These are phyloP conservation scores for Daldinia sp. DNA, from an alignment of 2,329 filamentous ascomycete species.

Conservation along the genomic window DNA sequence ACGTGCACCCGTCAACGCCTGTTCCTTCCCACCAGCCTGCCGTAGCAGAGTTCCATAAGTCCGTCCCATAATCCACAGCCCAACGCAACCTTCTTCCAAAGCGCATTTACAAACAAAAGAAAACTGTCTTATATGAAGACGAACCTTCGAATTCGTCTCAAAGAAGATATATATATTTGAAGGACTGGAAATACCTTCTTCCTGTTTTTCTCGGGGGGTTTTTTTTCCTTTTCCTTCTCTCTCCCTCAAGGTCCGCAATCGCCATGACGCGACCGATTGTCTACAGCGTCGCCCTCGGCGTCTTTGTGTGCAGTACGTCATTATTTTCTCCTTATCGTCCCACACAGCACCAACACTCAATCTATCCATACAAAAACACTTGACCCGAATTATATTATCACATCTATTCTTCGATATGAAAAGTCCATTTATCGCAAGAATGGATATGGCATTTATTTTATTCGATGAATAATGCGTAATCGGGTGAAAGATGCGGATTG, in stretches of 20 bases:
- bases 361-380: constrained; percentile 8
- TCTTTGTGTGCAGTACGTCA: constrained; percentile 55
- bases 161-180: constrained; percentile 17
- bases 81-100: constrained; percentile 20
- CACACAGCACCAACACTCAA: constrained; percentile 18
- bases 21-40: background rate
- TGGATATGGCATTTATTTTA: background rate
- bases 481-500: constrained; percentile 4
- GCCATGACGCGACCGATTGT: constrained; percentile 55
- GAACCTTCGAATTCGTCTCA: constrained; percentile 6
- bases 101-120: constrained; percentile 2
- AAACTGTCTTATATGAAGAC: constrained; percentile 23
- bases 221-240: background rate
- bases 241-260: background rate
- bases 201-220: background rate
- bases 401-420: background rate
- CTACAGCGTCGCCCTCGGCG: constrained; percentile 51
- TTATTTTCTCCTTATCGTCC: constrained; percentile 31
- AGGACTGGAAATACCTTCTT: constrained; percentile 7
- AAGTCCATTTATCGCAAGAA: background rate
- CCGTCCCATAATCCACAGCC: constrained; percentile 16
- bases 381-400: background rate
- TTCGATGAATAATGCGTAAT: constrained; percentile 1
- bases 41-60: too few relatives aligned
- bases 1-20: constrained; percentile 1